Evolutionary conservation across 1,284 basidiomycete genomes (phyloP), one percentile per base, ranked within the genome.

Genomic region (Marasmius sp.): DNA sequence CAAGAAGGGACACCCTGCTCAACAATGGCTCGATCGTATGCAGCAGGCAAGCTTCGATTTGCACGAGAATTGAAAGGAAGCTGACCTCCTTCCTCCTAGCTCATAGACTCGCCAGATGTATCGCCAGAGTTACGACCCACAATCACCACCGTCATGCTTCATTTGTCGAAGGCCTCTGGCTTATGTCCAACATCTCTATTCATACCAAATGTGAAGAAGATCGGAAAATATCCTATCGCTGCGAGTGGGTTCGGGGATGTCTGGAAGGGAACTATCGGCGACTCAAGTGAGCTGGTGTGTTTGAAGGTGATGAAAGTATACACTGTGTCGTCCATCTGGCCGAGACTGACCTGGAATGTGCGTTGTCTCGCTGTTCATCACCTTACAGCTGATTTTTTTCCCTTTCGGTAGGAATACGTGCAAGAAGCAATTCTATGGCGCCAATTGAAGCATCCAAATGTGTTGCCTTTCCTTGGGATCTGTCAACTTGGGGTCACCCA

Each of bases 401-500:
- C 47, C 27, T 6, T 8, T n/a, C 47, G 7, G 7, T 22, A 48
- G 47, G 8, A 7, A n/a, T 48, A 8, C n/a, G 8, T 48, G 27
- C 47, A 47, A 20, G 57, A 58, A 50, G 36, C 37, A 3, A 20
- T 33, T 14, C 9, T 58, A n/a, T 58, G 57, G 57, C 14, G 41
- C 9, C 57, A 50, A 18, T 36, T 58, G n/a, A 58, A 36, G 20
- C 57, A 58, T 36, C 45, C 41, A 27, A 58, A 50, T 49, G n/a
- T 58, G 27, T 47, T 58, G 7, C 57, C 41, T 36, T 58, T 49
- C 36, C 27, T 58, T 3, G 57, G 57, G 27, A 22, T 58, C 5
- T 27, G 38, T 52, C 37, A 49, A 16, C 27, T 50, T 58, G 57
- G 38, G 50, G 50, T 49, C 55, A 45, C 58, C 59, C 54, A 48